Evolutionary conservation across 2,329 filamentous ascomycete species (phyloP).

Genomic region (Penicillium sp.): DNA sequence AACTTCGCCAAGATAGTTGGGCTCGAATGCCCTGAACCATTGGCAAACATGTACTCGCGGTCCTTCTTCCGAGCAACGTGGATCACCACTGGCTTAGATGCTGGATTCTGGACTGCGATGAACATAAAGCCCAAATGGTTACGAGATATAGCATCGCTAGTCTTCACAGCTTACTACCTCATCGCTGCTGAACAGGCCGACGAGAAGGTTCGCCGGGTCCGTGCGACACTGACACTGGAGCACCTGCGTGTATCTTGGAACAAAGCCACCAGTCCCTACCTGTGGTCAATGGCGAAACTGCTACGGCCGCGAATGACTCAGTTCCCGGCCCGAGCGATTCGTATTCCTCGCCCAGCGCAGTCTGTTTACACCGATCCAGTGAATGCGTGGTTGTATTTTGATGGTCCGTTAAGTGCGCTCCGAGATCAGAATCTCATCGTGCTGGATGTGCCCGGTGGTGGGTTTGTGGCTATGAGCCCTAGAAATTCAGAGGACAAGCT

Average conservation of each 20-base stretch:
- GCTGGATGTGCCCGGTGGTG: constrained; percentile 87
- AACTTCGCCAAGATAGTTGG: constrained; percentile 93
- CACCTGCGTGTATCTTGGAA: constrained; percentile 94
- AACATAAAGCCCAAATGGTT: constrained; percentile 76
- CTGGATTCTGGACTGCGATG: constrained; percentile 99
- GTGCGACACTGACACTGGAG: constrained; percentile 81
- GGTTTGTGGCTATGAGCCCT: constrained; percentile 97
- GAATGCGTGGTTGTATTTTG: constrained; percentile 88
- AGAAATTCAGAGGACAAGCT: constrained; percentile 91
- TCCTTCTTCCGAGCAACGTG: constrained; percentile 96
- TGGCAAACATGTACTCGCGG: constrained; percentile 89
- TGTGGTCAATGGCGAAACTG: constrained; percentile 68
- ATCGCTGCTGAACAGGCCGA: constrained; percentile 91
- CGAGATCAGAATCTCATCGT: constrained; percentile 74
- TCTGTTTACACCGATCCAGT: constrained; percentile 84
- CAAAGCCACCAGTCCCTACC: constrained; percentile 84
- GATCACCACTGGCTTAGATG: constrained; percentile 91
- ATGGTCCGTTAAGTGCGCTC: constrained; percentile 77
- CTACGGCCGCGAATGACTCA: constrained; percentile 75
- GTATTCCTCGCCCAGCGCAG: constrained; percentile 74
- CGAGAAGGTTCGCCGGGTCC: constrained; percentile 90
- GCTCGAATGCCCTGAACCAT: constrained; percentile 85
- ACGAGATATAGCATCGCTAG: constrained; percentile 74
- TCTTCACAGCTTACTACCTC: constrained; percentile 87
- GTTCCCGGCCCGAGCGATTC: constrained; percentile 76